phyloP scores from a whole-genome alignment of 805 yeast species.

The Naumovozyma castellii region DNA sequence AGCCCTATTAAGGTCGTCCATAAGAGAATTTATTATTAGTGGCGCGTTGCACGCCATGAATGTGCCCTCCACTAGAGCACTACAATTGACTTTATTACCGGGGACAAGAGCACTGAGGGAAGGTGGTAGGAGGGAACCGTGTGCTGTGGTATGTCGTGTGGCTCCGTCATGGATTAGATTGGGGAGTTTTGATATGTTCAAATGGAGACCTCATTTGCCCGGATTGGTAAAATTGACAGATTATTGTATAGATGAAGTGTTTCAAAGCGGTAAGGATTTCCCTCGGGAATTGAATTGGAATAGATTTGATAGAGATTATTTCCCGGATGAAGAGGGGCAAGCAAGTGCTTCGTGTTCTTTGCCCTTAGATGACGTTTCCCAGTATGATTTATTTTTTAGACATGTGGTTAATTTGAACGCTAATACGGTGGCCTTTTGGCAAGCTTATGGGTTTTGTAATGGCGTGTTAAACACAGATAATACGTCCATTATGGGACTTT shows the following conservation, averaged over 20 bases:
- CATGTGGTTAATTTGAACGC: slow-evolving; percentile 73
- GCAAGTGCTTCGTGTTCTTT: slow-evolving; percentile 15
- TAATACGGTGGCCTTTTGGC: slow-evolving; percentile 71
- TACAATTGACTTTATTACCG: slow-evolving; percentile 65
- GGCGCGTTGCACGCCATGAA: slow-evolving; percentile 75
- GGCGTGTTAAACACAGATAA: slow-evolving; percentile 95
- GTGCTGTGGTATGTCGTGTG: slow-evolving; percentile 78
- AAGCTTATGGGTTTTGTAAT: slow-evolving; percentile 82
- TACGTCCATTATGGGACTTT: slow-evolving; percentile 77
- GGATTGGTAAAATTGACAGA: slow-evolving; percentile 59
- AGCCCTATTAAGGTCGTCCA: slow-evolving; percentile 80
- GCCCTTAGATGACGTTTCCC: slow-evolving; percentile 3
- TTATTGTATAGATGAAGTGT: slow-evolving; percentile 59
- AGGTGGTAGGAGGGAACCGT: slow-evolving; percentile 51
- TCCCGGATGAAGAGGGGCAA: slow-evolving; percentile 21
- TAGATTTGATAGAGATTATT: slow-evolving; percentile 17
- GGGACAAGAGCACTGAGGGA: slow-evolving; percentile 62
- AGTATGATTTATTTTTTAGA: slow-evolving; percentile 60
- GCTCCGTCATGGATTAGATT: slow-evolving; percentile 81
- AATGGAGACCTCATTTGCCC: slow-evolving; percentile 59
- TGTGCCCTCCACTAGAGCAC: slow-evolving; percentile 78
- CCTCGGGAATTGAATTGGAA: slow-evolving; percentile 20
- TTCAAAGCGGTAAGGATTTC: slow-evolving; percentile 32
- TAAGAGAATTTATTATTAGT: slow-evolving; percentile 78
- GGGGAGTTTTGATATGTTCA: slow-evolving; percentile 78